Evolutionary conservation across 2,329 filamentous ascomycete genomes (phyloP).

Genomic region (Neurospora sp.): DNA sequence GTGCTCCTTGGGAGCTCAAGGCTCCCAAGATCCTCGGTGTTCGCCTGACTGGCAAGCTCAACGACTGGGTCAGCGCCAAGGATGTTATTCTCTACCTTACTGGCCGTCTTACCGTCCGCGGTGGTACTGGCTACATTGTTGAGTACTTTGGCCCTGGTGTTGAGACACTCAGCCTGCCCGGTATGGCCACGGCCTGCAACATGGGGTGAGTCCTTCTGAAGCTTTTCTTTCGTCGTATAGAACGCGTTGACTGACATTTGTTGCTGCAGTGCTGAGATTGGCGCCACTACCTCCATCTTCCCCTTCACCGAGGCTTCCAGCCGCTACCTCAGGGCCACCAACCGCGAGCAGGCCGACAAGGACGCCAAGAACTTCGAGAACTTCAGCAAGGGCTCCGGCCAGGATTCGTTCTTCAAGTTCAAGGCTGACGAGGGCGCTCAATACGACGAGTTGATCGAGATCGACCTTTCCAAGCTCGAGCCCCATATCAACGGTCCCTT

Average conservation of each 20-base stretch:
- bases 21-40: constrained; percentile 87
- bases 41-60: constrained; percentile 70
- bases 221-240: not conserved
- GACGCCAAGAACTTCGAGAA: constrained; percentile 52
- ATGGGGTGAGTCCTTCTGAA: constrained; percentile 46
- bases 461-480: constrained; percentile 82
- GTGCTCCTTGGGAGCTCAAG: constrained; percentile 95
- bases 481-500: constrained; percentile 96
- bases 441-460: constrained; percentile 85
- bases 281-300: constrained; percentile 92
- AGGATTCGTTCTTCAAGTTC: constrained; percentile 51
- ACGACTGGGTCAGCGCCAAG: constrained; percentile 88
- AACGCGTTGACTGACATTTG: not conserved
- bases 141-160: constrained; percentile 91
- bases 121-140: constrained; percentile 88
- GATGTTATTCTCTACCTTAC: constrained; percentile 88
- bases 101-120: constrained; percentile 81
- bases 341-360: constrained; percentile 60
- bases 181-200: constrained; percentile 86
- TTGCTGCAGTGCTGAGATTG: constrained; percentile 55
- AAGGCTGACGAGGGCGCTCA: constrained; percentile 69
- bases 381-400: constrained; percentile 34
- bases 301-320: constrained; percentile 78
- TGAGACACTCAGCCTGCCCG: constrained; percentile 78
- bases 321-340: constrained; percentile 78